Evolutionary conservation across 2,329 filamentous ascomycete genomes (phyloP), one percentile per base, ranked within the genome.

Genomic region (Pseudopithomyces chartarum): DNA sequence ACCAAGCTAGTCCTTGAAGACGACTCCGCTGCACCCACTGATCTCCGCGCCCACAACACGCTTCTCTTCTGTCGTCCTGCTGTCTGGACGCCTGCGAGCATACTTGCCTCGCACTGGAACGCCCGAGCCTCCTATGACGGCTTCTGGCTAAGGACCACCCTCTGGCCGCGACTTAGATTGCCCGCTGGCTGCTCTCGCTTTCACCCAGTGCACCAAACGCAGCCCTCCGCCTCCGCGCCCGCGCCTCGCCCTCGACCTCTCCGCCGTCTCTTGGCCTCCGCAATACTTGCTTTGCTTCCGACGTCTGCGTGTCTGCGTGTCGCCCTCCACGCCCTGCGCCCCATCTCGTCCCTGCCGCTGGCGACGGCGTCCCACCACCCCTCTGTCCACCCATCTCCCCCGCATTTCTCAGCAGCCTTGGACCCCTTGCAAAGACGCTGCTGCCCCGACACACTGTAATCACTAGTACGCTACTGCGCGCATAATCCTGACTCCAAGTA

Each of bases 401-500:
- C 71, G 65, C 71, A 71, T 56, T 40, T 58, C 51, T 55, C 49
- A 51, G 38, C 34, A 39, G 57, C 51, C 12, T 47, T 54, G 40
- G 62, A 48, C 46, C 55, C 47, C 48, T 48, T 29, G 56, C 55
- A 44, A 52, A 40, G 40, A 54, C 56, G 58, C 22, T 54, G 48
- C 48, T 49, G 56, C 26, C 61, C 48, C 57, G 59, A 54, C 54
- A 48, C 39, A 40, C 4, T 52, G 40, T 42, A 59, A 58, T 46
- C 48, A 42, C 55, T 42, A 40, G 34, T 52, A 26, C 43, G 43
- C 52, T 55, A 56, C 55, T 61, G 60, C 61, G 45, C 62, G 62
- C 55, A 63, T 61, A 58, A 66, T 48, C 50, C 54, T 65, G 50
- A 55, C 54, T 54, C 56, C 60, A 64, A 49, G 70, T 73, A 62